A percentile compares a stretch with the other conserved stretches of the same genome.
Evolutionary conservation across 345 rosid genomes (phyloP).

Genomic region (Melaleuca quinquenervia): DNA sequence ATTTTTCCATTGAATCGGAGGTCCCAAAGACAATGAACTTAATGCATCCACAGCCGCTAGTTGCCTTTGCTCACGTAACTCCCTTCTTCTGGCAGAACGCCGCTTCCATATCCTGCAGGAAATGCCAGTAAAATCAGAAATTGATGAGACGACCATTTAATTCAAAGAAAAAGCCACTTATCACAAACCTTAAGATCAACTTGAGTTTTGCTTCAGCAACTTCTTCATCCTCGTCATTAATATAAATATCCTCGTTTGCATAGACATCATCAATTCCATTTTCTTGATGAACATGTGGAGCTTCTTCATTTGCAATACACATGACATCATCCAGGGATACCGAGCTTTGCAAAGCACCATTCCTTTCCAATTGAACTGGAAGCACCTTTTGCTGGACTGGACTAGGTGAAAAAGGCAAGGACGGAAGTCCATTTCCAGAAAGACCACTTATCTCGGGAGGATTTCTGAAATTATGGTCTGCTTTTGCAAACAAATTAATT

Average conservation of each 20-base stretch:
- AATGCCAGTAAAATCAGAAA: constrained; percentile 1
- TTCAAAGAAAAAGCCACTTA: constrained; percentile 1
- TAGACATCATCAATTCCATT: constrained; percentile 22
- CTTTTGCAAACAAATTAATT: constrained; percentile 15
- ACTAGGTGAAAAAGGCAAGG: constrained; percentile 21
- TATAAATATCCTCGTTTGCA: constrained; percentile 4
- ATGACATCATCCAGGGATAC: constrained; percentile 10
- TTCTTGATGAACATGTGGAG: constrained; percentile 12
- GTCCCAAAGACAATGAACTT: constrained; percentile 63
- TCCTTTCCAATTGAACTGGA: constrained; percentile 3
- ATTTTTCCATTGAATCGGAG: constrained; percentile 41
- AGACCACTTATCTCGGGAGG: constrained; percentile 20
- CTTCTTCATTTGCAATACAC: background rate
- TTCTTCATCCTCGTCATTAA: constrained; percentile 34
- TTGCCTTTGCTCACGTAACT: constrained; percentile 53
- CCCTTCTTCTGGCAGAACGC: constrained; percentile 46
- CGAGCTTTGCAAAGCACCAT: constrained; percentile 4
- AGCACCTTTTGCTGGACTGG: constrained; percentile 21
- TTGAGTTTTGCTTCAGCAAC: constrained; percentile 70
- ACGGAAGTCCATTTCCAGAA: constrained; percentile 20
- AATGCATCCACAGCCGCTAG: constrained; percentile 63
- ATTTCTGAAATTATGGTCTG: constrained; percentile 7
- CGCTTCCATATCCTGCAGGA: constrained; percentile 76
- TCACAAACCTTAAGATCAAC: constrained; percentile 65
- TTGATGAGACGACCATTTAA: background rate